Evolutionary conservation across 495 filamentous ascomycete species (phyloP), one percentile per base, ranked within the genome.

Genomic region (Aspergillus ellipticus): DNA sequence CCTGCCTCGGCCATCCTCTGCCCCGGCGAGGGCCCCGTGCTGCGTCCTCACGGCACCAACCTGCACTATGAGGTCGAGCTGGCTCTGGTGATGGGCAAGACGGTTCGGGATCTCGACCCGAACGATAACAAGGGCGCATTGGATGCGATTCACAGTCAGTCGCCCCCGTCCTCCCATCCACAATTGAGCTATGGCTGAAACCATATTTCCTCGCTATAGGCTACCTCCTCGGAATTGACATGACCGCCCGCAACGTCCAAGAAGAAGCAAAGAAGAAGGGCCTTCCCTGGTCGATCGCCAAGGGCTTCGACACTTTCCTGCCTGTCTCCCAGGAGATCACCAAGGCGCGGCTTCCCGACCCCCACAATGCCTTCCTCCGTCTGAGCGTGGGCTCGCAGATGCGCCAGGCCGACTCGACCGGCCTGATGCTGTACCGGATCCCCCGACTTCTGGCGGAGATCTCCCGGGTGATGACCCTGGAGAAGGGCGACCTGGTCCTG

Each of bases 41-140:
- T 96, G 51, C 83, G 85, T 37, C 94, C 94, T 16, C 79, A 73
- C 55, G 93, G 92, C 57, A 85, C 90, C 37, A 87, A 83, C 51
- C 77, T 96, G 42, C 93, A 97, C 74, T 96, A 96, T 78, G 94
- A 99, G 70, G 88, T 97, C 48, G 94, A 99, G 75, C 80, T 99
- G 55, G 92, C 85, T 20, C 72, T 97, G 46, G 79, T 99, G 53
- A 87, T 99, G 49, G 89, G 89, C 67, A 90, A 89, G 78, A 72
- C 67, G 6, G 29, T 93, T 42, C 82, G 82, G 61, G 87, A 98
- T 70, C 75, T 96, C 16, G 81, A 89, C 51, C 80, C 78, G 6
- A 70, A 82, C 4, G 77, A 82, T 57, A 85, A 91, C 51, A 60
- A 75, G 63, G 64, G 65, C 22, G 76, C 76, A 9, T 54, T 80